These are phyloP conservation scores for Sodiomyces alkalinus DNA, from an alignment of 2,329 filamentous ascomycete species.

Conservation along the genomic window DNA sequence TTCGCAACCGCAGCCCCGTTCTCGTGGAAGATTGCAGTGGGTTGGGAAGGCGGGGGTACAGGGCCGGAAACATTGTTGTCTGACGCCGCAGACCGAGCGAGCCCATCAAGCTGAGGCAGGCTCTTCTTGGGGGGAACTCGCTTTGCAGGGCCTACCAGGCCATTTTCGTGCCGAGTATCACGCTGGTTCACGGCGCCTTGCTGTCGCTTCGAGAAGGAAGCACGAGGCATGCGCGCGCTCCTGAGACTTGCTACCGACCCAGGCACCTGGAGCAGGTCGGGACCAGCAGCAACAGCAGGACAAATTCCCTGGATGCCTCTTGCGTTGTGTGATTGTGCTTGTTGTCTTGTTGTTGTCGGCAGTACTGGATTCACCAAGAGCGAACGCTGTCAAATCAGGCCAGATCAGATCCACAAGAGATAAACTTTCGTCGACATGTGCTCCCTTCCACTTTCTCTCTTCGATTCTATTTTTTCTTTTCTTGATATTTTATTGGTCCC, in stretches of 20 bases:
- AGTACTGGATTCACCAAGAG: no score
- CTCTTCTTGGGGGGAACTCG: slow-evolving; percentile 27
- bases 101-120: slow-evolving; percentile 24
- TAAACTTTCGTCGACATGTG: no score
- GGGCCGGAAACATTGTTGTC: slow-evolving; percentile 14
- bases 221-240: slow-evolving; percentile 46
- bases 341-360: no score
- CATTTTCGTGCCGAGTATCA: slow-evolving; percentile 74
- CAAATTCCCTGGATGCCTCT: slow-evolving; percentile 1
- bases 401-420: no score
- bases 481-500: no score
- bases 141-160: slow-evolving; percentile 49
- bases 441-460: no score
- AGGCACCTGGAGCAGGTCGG: slow-evolving; percentile 17
- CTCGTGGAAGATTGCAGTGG: slow-evolving; percentile 10
- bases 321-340: not conserved
- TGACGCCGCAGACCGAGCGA: slow-evolving; percentile 8
- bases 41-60: slow-evolving; percentile 10
- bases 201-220: slow-evolving; percentile 44
- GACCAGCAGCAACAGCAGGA: slow-evolving; percentile 17
- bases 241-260: slow-evolving; percentile 21
- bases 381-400: no score
- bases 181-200: slow-evolving; percentile 47
- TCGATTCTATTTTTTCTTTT: no score
- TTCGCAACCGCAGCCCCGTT: slow-evolving; percentile 22